Base-by-base conservation (phyloP, 495 filamentous ascomycete species). In the Penicillium turbatum region DNA sequence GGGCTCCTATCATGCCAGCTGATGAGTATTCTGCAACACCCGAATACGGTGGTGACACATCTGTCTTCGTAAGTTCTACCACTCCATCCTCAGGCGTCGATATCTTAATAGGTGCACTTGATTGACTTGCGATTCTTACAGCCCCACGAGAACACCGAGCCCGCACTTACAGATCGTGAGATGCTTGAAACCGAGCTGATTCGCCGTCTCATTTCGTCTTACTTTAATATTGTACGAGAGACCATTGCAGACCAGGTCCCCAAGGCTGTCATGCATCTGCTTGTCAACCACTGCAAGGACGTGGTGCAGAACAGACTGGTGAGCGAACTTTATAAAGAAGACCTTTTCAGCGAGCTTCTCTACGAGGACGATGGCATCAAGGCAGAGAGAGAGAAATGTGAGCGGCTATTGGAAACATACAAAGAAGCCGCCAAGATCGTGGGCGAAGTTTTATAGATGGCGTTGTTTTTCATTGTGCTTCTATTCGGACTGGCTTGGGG, bases 281-380 rank as follows among this genome's bases (percentile, higher is more conserved):
- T 98, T 40, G 93, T 98, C 60, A 97, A 98, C 71, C 88, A 95
- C 73, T 93, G 88, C 69, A 98, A 97, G 68, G 93, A 98, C 56
- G 92, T 89, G 5, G 90, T 98, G 29, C 93, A 98, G 70, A 98
- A 98, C 68, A 81, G 93, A 34, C 82, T 98, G 10, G 93, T 98
- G 35, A 96, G 88, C 63, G 89, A 97, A 65, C 79, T 98, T 26
- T 98, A 98, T 74, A 90, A 88, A 68, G 93, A 98, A 67, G 79
- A 85, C n/a, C 74, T 95, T 26, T 98, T 98, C 62, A 80, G 89
- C 48, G 93, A 98, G 62, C 76, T 98, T 51, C 79, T 98, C 17
- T 97, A 98, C 68, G 93, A 98, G 72, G 93, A 98, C 63, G 93
- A 97, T 66, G 89, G 81, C 13, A 93, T 98, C 66, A 96, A 96